A percentile compares a stretch with the other conserved stretches of the same genome.
Evolutionary conservation across 2,329 filamentous ascomycete genomes (phyloP).

Genomic region (Fusarium luffae): DNA sequence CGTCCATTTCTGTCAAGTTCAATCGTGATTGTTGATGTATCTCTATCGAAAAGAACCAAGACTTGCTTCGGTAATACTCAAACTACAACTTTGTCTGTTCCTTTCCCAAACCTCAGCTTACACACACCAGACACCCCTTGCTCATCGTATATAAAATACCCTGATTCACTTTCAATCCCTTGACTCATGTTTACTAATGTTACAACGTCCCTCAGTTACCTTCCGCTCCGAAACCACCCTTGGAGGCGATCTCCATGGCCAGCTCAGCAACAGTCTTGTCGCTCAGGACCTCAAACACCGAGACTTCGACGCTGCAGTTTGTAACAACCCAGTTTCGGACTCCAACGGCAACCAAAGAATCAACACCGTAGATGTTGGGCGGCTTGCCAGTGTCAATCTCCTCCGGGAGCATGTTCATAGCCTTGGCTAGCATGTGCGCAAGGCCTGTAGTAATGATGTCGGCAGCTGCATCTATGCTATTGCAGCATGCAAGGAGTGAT

Average conservation of each 20-base stretch:
- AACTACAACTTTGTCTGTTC: not conserved
- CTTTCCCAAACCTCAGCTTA: not conserved
- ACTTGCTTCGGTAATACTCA: not conserved
- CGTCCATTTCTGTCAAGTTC: not conserved
- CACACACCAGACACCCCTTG: not conserved
- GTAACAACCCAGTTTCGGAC: constrained; percentile 62
- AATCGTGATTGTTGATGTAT: not conserved
- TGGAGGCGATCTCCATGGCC: constrained; percentile 51
- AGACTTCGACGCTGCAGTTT: constrained; percentile 57
- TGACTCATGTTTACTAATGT: not conserved
- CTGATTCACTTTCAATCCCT: not conserved
- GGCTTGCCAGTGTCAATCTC: constrained; percentile 57
- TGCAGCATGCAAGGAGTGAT: constrained; percentile 48
- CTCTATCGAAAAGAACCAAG: not conserved
- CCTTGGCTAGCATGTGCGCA: constrained; percentile 55
- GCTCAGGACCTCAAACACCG: constrained; percentile 61
- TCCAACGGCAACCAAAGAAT: constrained; percentile 64
- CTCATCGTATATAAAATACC: constrained; percentile 2
- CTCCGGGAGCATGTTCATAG: constrained; percentile 57
- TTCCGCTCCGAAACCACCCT: constrained; percentile 45
- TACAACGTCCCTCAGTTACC: constrained; percentile 4
- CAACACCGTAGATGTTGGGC: constrained; percentile 61
- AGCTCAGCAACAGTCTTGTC: constrained; percentile 55
- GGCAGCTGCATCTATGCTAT: constrained; percentile 46
- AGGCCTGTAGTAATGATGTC: constrained; percentile 53